Base-by-base conservation (phyloP, 495 filamentous ascomycete species). In the Aspergillus panamensis region DNA sequence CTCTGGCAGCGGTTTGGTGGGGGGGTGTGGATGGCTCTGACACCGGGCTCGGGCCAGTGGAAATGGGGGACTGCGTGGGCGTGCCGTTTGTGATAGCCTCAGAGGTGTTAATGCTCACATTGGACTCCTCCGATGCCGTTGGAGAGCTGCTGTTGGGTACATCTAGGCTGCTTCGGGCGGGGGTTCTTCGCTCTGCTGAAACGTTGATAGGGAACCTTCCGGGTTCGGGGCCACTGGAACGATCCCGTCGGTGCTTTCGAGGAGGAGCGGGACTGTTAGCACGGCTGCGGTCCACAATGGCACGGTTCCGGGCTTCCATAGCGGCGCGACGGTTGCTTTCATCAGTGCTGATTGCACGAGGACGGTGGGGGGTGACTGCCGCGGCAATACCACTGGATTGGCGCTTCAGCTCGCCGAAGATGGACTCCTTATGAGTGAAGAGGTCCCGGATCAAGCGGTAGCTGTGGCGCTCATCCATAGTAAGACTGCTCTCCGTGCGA, bases 361-460 rank as follows among this genome's bases (percentile, higher is more conserved):
- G 86, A 39, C 91, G 87, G 48, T 59, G 65, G 56, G 55, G 61
- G 48, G 69, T 61, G 12, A 57, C 61, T 25, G 69, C 68, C 13
- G 73, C 61, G 8, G 77, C 75, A 53, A 83, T 82, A 33, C 74
- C 78, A 53, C 85, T 89, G 2, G 86, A 89, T 61, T 93, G 87
- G 53, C 94, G 92, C 74, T 99, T 99, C 55, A 99, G 79, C 72
- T 97, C 94, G 58, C 88, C 87, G 69, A 99, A 99, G 67, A 99
- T 96, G 49, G 86, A 80, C 59, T 96, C 90, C 69, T 97, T 97
- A 72, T 97, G 87, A 3, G 87, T 84, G 64, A 99, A 93, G 17
- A 99, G 82, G 68, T 99, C 94, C 44, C 92, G 88, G 53, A 97
- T 84, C 48, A 99, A 82, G 47, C 94, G 91, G 75, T 92, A 96